These are phyloP conservation scores for Nevesoporus exiguus DNA, from an alignment of 768 basidiomycete species.

Conservation along the genomic window DNA sequence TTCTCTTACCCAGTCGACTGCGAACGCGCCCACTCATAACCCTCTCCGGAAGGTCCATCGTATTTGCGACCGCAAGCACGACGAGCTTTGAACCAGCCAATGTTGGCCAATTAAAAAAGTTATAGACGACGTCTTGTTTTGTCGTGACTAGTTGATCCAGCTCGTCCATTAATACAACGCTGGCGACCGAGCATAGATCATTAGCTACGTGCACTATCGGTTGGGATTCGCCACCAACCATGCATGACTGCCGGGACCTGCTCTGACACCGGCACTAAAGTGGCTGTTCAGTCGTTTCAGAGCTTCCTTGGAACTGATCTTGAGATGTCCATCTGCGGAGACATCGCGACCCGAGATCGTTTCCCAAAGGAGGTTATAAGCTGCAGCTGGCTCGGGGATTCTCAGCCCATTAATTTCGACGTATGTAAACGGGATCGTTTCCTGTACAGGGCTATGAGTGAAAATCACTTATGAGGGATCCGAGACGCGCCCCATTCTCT, in stretches of 20 bases:
- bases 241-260: constrained; percentile 81
- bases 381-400: constrained; percentile 89
- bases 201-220: neutral
- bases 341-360: constrained; percentile 80
- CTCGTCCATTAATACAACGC: constrained; percentile 97
- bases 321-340: constrained; percentile 56
- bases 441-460: constrained; percentile 44
- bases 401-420: constrained; percentile 97
- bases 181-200: constrained; percentile 29
- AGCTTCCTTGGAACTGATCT: constrained; percentile 76
- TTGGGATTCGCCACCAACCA: constrained; percentile 54
- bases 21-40: constrained; percentile 90
- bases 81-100: constrained; percentile 82
- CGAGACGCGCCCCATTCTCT: constrained; percentile 58
- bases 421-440: constrained; percentile 91
- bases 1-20: constrained; percentile 75
- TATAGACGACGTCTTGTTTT: constrained; percentile 98
- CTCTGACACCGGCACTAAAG: constrained; percentile 61
- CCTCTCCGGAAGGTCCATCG: constrained; percentile 95
- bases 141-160: constrained; percentile 93
- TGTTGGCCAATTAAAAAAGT: constrained; percentile 99
- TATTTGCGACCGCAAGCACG: constrained; percentile 96
- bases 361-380: constrained; percentile 91
- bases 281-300: constrained; percentile 72
- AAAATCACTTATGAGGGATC: neutral